Evolutionary conservation across 495 filamentous ascomycete species (phyloP), one percentile per base, ranked within the genome.

Genomic region (Penicillium tannophilum): DNA sequence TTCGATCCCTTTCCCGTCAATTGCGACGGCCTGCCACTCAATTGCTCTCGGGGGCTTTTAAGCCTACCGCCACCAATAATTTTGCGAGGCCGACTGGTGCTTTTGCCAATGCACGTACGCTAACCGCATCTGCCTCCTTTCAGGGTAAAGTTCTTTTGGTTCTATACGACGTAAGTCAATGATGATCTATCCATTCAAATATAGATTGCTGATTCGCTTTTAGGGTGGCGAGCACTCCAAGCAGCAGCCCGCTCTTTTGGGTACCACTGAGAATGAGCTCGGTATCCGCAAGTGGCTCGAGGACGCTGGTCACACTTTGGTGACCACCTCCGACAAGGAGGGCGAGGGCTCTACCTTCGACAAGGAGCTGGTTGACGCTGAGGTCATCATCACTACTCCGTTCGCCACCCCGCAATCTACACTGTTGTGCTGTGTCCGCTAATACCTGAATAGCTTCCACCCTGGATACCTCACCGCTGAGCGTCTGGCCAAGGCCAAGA

Each of bases 321-420:
- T 98, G 57, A 98, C 93, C 64, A 98, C 94, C 55, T 96, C 93
- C 58, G 91, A 96, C 80, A 98, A 98, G 83, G 94, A 96, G 63
- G 90, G 93, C 58, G 88, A 90, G 78, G 85, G 90, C 84, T 97
- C 93, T 52, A 89, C 79, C 59, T 97, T 98, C 72, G 94, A 98
- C 77, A 82, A 91, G 79, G 90, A 98, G 77, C 83, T 98, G 24
- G 92, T 93, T 48, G 94, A 98, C 72, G 91, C 94, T 57, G 94
- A 98, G 74, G 84, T 98, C 73, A 97, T 98, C 84, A 97, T 98
- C 79, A 98, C 94, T 63, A 98, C 94, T 51, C 94, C 93, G 91
- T 97, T 80, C 66, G 90, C 82, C 30, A 35, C 36, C 53, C n/a
- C 42, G 6, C 28, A 14, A 46, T 46, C 20, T 46, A 17, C 31